Base-by-base conservation (phyloP, 257 asterid species). In the Solanum appendiculatum region DNA sequence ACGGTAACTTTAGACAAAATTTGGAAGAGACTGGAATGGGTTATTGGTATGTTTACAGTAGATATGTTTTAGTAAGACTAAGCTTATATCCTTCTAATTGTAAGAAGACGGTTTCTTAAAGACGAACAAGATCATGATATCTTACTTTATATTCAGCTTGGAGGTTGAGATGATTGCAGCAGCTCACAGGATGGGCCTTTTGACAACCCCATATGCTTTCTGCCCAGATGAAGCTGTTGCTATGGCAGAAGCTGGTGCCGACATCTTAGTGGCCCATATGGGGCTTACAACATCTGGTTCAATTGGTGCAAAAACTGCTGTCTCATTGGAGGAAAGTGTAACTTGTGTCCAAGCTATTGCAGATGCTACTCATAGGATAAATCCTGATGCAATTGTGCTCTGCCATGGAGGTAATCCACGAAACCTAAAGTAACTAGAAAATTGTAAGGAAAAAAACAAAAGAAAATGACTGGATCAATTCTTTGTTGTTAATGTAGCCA, bases 21-120 rank as follows among this genome's bases (percentile, higher is more conserved):
- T 89, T 97, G 11, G 98, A 97, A 91, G 98, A 95, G 93, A 97
- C 98, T 6, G 99, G 98, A 87, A 97, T 97, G 98, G 99, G 99
- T 74, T 97, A 94, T 70, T 90, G 95, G 99, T 95, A 93, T 58
- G 56, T 21, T 82, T 21, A 46, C 34, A n/a, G 34, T 33, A 31
- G 16, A 44, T 85, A 48, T 69, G 48, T 69, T 85, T 34, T 66
- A 31, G 77, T 1, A 58, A 66, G 12, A 85, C 77, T 25, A 51
- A 83, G 54, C 80, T 64, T 64, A 84, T 48, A 39, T 73, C 39
- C 81, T 64, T 42, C 31, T 23, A 78, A 29, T 46, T 80, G 64
- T 80, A 46, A 29, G 33, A 39, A 21, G 56, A 39, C 34, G 1
- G 82, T 16, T 60, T 87, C 20, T 83, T 42, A 46, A n/a, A 31